Base-by-base conservation (phyloP, 2,329 filamentous ascomycete genomes). In the Trichoderma afroharzianum region DNA sequence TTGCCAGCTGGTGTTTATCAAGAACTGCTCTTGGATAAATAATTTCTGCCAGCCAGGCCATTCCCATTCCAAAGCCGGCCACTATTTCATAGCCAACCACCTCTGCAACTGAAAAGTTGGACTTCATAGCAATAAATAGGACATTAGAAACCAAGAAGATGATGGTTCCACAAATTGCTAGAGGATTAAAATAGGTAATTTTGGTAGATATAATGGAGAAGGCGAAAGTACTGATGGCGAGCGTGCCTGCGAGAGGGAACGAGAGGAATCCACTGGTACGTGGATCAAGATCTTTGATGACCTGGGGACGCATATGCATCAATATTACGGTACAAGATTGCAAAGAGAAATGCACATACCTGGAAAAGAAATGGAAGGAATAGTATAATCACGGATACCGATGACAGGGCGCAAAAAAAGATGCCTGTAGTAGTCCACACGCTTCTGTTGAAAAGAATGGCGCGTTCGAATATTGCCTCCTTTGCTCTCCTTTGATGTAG, bases 31-130 rank as follows among this genome's bases (percentile, higher is more conserved):
- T 50, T n/a, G 64, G 64, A n/a, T 24, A 68, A 18, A 68, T 57
- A 8, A 68, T 68, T 36, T 68, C 64, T 3, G 64, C 64, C 26
- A 68, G 47, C 64, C 64, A 68, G 21, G 43, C 47, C 64, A 68
- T 68, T 21, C 64, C 64, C 8, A 68, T 14, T 3, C 64, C 64
- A 15, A 58, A 68, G 8, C 64, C 64, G n/a, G 30, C 64, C n/a
- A 68, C 4, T 18, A 68, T 57, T 32, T 68, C 47, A 43, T 68
- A 68, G 18, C 64, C 30, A 39, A 68, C 47, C 3, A 68, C 24
- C 18, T 36, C 33, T 5, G 50, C 26, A 18, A 68, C 18, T n/a
- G 64, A 55, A n/a, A 68, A 59, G 1, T 58, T 14, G 6, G 11
- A 28, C 4, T n/a, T 15, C 11, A 68, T 14, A 15, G 59, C 28